Percentiles rank a stretch among this genome's conserved stretches.
Evolutionary conservation across 441 rosid genomes (phyloP).

Genomic region (Brassica balearica): DNA sequence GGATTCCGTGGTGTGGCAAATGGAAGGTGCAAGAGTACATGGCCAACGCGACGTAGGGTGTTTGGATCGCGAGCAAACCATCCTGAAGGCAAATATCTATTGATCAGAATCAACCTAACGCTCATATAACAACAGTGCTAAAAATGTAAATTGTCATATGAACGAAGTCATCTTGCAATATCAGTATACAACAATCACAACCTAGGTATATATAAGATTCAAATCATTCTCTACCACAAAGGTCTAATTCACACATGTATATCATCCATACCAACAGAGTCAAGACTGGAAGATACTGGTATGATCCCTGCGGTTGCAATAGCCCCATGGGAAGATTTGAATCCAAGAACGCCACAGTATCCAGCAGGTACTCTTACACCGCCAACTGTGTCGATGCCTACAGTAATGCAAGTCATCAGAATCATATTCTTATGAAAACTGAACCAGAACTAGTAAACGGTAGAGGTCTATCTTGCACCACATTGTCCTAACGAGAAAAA

Average conservation of each 20-base stretch:
- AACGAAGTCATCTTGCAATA: neutral
- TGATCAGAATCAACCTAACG: conserved; percentile 16
- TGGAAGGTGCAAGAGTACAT: conserved; percentile 88
- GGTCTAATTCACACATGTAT: neutral
- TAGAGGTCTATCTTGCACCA: neutral
- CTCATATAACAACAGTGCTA: neutral
- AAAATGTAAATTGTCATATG: neutral
- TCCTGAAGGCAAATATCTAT: conserved; percentile 58
- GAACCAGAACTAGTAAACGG: neutral
- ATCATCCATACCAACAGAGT: conserved; percentile 75
- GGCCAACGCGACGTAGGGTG: conserved; percentile 82
- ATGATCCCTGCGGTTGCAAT: conserved; percentile 65
- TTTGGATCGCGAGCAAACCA: conserved; percentile 93
- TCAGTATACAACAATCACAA: neutral
- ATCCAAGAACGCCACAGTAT: conserved; percentile 85
- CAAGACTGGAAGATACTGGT: conserved; percentile 82
- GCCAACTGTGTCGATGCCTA: conserved; percentile 90
- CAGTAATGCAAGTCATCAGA: conserved; percentile 34
- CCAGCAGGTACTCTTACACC: conserved; percentile 94
- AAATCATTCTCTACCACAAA: neutral
- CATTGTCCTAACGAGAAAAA: neutral
- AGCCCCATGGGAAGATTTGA: conserved; percentile 78
- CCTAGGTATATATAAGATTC: conserved; percentile 7
- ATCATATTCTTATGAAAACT: conserved; percentile 8
- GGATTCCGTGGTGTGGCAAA: conserved; percentile 81